Evolutionary conservation across 2,329 filamentous ascomycete genomes (phyloP), one percentile per base, ranked within the genome.

Genomic region (Acarospora socialis): DNA sequence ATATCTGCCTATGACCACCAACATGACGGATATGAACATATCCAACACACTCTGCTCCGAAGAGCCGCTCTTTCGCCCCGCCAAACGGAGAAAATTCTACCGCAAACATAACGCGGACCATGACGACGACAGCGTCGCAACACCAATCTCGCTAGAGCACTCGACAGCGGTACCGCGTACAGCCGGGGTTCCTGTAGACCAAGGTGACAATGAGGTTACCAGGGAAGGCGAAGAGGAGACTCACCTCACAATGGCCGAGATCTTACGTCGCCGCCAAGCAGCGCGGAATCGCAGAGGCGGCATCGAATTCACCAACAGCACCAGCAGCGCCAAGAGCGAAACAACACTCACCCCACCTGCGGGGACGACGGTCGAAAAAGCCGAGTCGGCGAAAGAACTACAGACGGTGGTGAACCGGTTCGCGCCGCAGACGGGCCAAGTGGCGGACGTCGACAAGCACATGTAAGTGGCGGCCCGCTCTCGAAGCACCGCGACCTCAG

Each of bases 381-480:
- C 51, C 15, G 50, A 59, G 6, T 28, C 42, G 5, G 55, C 55
- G 10, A 43, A 46, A 20, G 48, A 57, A 29, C 49, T 60, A 22
- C 54, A 53, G 30, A 53, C 55, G 5, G 61, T 63, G 37, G 51
- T 51, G 28, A 59, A 63, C 32, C 63, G 70, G 19, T 77, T 77
- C 43, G 63, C 68, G 9, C 61, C 60, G 32, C 66, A 72, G 44
- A 73, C 68, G 0, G 72, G 70, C 2, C 66, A 70, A 42, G 60
- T 65, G 3, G 61, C 65, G 12, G 68, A 73, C 34, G 60, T 63
- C 30, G 68, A 76, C 46, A 68, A 63, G 50, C 70, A 77, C 52
- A 73, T 77, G 72, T 77, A 66, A 64, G 70, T 61, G 34, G 33
- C 29, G 32, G 32, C 31, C 21, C 35, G 33, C 13, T 10, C 36